Evolutionary conservation across 768 basidiomycete species (phyloP), one percentile per base, ranked within the genome.

Genomic region (Mycena latifolia): DNA sequence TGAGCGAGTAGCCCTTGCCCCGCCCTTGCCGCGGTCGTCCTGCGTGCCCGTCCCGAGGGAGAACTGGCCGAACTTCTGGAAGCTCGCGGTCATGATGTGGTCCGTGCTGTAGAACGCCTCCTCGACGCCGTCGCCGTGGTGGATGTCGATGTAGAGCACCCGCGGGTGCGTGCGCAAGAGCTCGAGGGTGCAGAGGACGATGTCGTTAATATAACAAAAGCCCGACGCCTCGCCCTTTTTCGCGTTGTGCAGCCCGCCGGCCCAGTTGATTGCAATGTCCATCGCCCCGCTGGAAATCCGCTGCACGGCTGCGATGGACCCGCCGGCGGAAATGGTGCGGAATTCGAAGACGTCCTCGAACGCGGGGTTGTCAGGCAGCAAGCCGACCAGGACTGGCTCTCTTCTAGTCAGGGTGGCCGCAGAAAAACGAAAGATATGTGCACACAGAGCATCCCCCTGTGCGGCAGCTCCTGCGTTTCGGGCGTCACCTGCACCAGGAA

Each of bases 201-300:
- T 99, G 77, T 96, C 94, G 77, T 99, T 99, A 79, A 99, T 91
- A 82, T 99, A 99, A 84, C 98, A 99, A 80, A 99, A 99, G n/a
- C 98, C 98, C 12, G 93, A 94, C 0, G 97, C 98, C 80, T 98
- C 98, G 59, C 94, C 89, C 77, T 98, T 99, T 82, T 99, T 99
- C 20, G 98, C 98, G 77, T 99, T 97, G 79, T 99, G 98, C 3
- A 99, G 86, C 2, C 98, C 98, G 8, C 98, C 98, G 3, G 98
- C 95, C 98, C 96, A 98, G 80, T 98, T 98, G 65, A 98, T 93
- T 0, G 90, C 90, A 52, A 99, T 98, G 78, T 99, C 97, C 70
- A 95, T 84, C 2, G 91, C 83, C 2, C 95, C 95, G 7, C 87
- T 86, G 46, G 92, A 85, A 63, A 99, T 84, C 18, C 91, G 84